phyloP scores from a whole-genome alignment of 2,329 filamentous ascomycete species.

The Alternaria arborescens region DNA sequence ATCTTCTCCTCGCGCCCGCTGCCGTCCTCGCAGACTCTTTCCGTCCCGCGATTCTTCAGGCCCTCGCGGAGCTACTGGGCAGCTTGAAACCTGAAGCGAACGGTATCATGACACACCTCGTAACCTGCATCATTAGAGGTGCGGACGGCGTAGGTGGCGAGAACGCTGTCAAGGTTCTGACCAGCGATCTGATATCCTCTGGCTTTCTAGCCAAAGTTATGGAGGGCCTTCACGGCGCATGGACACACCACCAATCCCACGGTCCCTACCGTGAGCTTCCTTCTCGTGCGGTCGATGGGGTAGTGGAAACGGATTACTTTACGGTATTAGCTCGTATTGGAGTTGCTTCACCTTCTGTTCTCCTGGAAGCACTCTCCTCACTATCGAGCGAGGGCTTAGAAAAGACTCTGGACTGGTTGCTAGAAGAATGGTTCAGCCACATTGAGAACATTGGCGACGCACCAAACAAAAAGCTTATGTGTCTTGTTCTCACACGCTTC shows the following conservation, averaged over 20 bases:
- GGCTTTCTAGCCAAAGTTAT: slow-evolving; percentile 65
- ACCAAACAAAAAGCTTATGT: slow-evolving; percentile 74
- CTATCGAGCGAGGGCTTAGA: slow-evolving; percentile 33
- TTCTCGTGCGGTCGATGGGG: slow-evolving; percentile 72
- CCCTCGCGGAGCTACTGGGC: slow-evolving; percentile 55
- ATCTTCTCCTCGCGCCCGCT: slow-evolving; percentile 57
- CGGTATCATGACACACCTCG: slow-evolving; percentile 56
- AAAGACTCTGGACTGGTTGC: slow-evolving; percentile 57
- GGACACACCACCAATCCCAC: slow-evolving; percentile 74
- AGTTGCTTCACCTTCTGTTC: slow-evolving; percentile 73
- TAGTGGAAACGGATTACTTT: slow-evolving; percentile 86
- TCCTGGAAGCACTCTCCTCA: slow-evolving; percentile 64
- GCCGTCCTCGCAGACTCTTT: slow-evolving; percentile 56
- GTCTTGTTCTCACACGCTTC: slow-evolving; percentile 75
- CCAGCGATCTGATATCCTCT: slow-evolving; percentile 65
- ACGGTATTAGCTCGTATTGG: slow-evolving; percentile 81
- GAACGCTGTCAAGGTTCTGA: slow-evolving; percentile 59
- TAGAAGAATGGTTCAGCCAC: slow-evolving; percentile 71
- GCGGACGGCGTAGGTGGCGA: slow-evolving; percentile 61
- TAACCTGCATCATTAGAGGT: slow-evolving; percentile 60
- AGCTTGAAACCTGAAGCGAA: slow-evolving; percentile 59
- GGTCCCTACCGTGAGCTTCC: slow-evolving; percentile 74
- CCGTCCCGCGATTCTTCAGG: slow-evolving; percentile 50
- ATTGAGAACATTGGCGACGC: slow-evolving; percentile 73
- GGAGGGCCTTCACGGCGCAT: slow-evolving; percentile 52